Evolutionary conservation across 2,329 filamentous ascomycete genomes (phyloP).

Genomic region (Apiospora aurea): DNA sequence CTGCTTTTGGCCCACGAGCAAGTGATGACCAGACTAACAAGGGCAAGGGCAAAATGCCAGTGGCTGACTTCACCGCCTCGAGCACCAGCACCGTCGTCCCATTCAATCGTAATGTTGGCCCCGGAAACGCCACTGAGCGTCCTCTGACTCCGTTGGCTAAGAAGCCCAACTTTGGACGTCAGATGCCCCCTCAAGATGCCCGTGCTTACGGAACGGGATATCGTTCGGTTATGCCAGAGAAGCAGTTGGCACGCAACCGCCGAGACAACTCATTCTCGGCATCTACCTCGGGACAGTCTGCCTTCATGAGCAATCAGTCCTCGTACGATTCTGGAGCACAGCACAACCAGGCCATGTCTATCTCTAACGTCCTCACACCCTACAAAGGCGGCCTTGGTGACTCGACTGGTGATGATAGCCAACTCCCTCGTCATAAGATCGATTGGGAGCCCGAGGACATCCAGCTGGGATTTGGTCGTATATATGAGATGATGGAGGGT

Average conservation of each 20-base stretch:
- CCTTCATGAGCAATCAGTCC: neutral
- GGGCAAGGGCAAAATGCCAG: neutral
- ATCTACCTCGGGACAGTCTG: slow-evolving; percentile 20
- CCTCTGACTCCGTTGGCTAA: slow-evolving; percentile 22
- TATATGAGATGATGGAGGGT: slow-evolving; percentile 40
- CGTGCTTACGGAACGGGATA: neutral
- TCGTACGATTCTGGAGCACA: neutral
- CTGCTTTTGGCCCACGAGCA: slow-evolving; percentile 17
- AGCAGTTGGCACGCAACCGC: neutral
- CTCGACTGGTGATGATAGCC: neutral
- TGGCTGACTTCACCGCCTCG: slow-evolving; percentile 2
- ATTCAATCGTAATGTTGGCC: neutral
- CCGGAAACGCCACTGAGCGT: neutral
- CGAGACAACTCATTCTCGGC: neutral
- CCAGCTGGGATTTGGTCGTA: slow-evolving; percentile 34
- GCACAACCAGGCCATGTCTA: neutral
- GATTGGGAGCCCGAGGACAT: slow-evolving; percentile 38
- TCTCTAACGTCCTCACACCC: neutral
- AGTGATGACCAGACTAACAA: neutral
- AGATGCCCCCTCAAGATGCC: slow-evolving; percentile 1
- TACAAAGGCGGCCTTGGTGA: neutral
- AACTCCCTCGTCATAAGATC: slow-evolving; percentile 34
- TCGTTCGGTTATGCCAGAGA: neutral
- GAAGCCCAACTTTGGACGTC: slow-evolving; percentile 22
- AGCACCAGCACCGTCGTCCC: neutral